These are phyloP conservation scores for Carnegiea gigantea DNA, from an alignment of 179 eudicot species.

Conservation along the genomic window DNA sequence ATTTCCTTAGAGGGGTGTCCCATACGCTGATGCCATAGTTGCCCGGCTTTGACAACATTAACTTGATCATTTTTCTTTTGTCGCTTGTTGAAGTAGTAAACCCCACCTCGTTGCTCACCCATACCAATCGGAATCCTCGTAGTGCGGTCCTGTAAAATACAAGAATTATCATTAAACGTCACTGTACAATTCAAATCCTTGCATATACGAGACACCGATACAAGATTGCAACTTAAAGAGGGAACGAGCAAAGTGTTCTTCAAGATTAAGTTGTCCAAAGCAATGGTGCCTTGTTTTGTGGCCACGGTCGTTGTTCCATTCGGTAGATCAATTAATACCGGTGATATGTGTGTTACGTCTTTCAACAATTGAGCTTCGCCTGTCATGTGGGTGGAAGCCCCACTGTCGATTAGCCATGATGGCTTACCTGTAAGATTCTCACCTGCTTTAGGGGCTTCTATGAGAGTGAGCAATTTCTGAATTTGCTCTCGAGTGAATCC, in stretches of 20 bases:
- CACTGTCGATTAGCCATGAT: neutral
- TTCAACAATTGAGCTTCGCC: neutral
- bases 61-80: neutral
- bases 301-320: neutral
- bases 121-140: neutral
- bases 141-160: neutral
- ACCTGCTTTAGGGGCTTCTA: neutral
- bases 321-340: neutral
- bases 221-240: neutral
- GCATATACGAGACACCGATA: neutral
- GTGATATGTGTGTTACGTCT: neutral
- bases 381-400: neutral
- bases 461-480: neutral
- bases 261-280: neutral
- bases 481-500: neutral
- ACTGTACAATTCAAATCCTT: neutral
- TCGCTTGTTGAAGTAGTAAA: neutral
- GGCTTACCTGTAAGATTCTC: neutral
- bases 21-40: neutral
- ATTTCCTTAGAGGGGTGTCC: no score
- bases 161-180: neutral
- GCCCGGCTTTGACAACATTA: neutral
- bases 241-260: neutral
- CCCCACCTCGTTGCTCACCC: neutral
- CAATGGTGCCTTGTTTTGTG: neutral